These are phyloP conservation scores for Nicotiana knightiana DNA, from an alignment of 257 asterid species.

Conservation along the genomic window DNA sequence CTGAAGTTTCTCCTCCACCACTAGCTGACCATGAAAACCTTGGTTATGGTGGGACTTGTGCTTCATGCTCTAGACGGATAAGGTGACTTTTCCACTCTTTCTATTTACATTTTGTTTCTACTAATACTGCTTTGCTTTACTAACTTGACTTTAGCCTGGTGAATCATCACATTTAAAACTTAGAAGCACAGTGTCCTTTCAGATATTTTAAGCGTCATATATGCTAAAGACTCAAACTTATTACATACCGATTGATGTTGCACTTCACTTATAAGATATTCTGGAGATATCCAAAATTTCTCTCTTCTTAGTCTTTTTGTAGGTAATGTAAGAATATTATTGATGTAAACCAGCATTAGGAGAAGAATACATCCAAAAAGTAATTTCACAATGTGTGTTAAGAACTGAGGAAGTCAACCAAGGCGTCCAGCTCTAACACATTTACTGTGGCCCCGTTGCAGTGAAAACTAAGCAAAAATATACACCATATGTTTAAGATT, in stretches of 20 bases:
- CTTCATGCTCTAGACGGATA: conserved; percentile 45
- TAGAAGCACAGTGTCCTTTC: not conserved
- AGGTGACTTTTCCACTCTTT: conserved; percentile 30
- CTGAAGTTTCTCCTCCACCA: conserved; percentile 31
- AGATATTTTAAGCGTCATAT: not conserved
- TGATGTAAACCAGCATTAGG: not conserved
- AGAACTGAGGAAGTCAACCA: not conserved
- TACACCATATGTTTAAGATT: not conserved
- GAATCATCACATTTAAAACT: not conserved
- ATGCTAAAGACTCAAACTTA: not conserved
- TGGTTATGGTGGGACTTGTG: conserved; percentile 32
- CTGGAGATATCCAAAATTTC: not conserved
- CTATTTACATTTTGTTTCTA: not conserved
- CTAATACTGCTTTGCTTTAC: not conserved
- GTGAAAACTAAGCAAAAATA: not conserved
- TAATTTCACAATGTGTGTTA: not conserved
- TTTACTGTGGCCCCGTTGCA: not conserved
- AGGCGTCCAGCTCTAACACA: not conserved
- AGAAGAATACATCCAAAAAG: not conserved
- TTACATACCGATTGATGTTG: not conserved
- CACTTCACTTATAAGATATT: not conserved
- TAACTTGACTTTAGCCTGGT: not conserved
- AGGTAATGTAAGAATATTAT: not conserved
- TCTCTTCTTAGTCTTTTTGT: not conserved
- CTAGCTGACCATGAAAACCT: conserved; percentile 16